phyloP scores from a whole-genome alignment of 129 eudicot genomes.

The Lactuca sativa region DNA sequence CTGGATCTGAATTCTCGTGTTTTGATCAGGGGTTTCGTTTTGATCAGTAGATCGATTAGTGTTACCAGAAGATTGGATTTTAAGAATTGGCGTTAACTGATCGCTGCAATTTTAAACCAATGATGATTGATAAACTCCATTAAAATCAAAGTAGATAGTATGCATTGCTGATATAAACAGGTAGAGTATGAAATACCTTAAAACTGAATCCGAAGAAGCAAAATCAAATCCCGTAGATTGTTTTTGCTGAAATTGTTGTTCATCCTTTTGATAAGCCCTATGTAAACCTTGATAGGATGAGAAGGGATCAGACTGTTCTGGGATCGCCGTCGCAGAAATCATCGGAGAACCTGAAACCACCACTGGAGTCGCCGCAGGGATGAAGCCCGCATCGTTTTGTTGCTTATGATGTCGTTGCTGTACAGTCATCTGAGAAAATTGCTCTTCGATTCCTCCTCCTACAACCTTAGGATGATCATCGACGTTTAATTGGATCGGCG shows the following conservation, averaged over 20 bases:
- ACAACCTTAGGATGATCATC: constrained; percentile 24
- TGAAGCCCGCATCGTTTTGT: constrained; percentile 43
- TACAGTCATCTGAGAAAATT: constrained; percentile 45
- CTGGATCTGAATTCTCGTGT: constrained; percentile 42
- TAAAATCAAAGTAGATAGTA: not conserved
- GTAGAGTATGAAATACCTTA: constrained; percentile 47
- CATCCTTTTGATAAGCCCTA: constrained; percentile 13
- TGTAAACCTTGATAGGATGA: constrained; percentile 12
- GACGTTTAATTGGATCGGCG: constrained; percentile 48
- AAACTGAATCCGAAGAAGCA: constrained; percentile 63
- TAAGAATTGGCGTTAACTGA: constrained; percentile 45
- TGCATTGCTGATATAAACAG: not conserved
- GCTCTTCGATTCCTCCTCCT: constrained; percentile 57
- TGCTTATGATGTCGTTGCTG: constrained; percentile 7
- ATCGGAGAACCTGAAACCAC: constrained; percentile 22
- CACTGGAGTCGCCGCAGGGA: constrained; percentile 27
- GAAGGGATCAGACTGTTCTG: constrained; percentile 15
- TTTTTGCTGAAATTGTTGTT: constrained; percentile 41
- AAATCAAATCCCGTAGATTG: constrained; percentile 33
- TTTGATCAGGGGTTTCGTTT: constrained; percentile 43
- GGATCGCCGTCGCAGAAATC: constrained; percentile 26
- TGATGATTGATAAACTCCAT: constrained; percentile 4
- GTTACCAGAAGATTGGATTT: constrained; percentile 29
- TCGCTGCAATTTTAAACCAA: constrained; percentile 23
- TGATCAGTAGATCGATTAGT: constrained; percentile 37